Base-by-base conservation (phyloP, 192 early-diverging fungal species). In the Backusella psychrophila region DNA sequence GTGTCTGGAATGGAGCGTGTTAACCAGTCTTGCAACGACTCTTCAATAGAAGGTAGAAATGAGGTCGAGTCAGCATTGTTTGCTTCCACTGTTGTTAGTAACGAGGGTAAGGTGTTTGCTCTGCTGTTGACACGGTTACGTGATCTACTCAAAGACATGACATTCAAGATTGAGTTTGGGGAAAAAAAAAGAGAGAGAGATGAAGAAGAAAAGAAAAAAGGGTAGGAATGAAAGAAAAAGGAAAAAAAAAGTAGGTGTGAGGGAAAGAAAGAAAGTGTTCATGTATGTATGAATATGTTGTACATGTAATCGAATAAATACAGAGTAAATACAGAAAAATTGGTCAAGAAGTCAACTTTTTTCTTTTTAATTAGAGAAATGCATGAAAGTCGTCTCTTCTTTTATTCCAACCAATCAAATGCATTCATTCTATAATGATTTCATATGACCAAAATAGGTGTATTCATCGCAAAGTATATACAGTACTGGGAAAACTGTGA, bases 11-110 rank as follows among this genome's bases (percentile, higher is more conserved):
- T 74, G 53, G 46, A 74, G n/a, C 72, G 71, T 11, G 66, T 66
- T 42, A 78, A 33, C 77, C 77, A 78, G 15, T 78, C 77, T 33
- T 78, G 66, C 34, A 74, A 49, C 59, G 74, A 75, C n/a, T 66
- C 59, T 67, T 67, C 74, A 44, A 65, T 65, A 65, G 52, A 65
- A 38, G 72, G 52, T 26, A 41, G 19, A 21, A 65, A 34, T 36
- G 35, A 69, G 46, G 1, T 49, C 15, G 46, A 49, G 19, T 49
- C 46, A 49, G 4, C 23, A 26, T 63, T 29, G 56, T 29, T 63
- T 26, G 26, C 56, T 63, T 63, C 46, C 46, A 49, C 46, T n/a
- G 70, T 69, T 23, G 17, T 69, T 3, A 29, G 33, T 52, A 53
- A 29, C n/a, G 49, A 53, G 17, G 71, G 71, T 53, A 72, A 65